Evolutionary conservation across 768 basidiomycete species (phyloP).

Genomic region (Amanita thiersii): DNA sequence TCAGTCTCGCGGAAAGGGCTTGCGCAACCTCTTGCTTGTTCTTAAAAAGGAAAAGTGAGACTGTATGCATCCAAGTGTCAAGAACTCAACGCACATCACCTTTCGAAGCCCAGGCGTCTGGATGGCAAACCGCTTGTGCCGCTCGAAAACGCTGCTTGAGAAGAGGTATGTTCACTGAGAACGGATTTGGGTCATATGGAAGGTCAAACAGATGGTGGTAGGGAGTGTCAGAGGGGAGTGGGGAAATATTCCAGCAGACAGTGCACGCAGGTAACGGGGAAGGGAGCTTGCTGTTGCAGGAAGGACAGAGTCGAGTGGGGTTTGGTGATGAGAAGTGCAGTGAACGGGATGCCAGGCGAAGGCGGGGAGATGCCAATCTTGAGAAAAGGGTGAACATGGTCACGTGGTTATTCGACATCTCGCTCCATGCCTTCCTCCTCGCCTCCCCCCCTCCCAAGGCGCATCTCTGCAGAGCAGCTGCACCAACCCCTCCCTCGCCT

Average conservation of each 20-base stretch:
- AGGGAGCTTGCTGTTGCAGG: constrained; percentile 51
- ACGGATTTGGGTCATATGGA: constrained; percentile 57
- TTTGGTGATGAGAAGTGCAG: not conserved
- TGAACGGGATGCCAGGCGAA: constrained; percentile 9
- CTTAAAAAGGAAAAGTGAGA: constrained; percentile 22
- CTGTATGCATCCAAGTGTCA: constrained; percentile 3
- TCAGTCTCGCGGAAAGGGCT: constrained; percentile 64
- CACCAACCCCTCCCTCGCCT: no score
- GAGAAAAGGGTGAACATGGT: constrained; percentile 1
- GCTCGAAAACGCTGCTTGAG: constrained; percentile 62
- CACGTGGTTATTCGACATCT: no score
- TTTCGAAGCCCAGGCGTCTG: constrained; percentile 74
- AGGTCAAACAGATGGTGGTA: constrained; percentile 68
- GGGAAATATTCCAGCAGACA: constrained; percentile 60
- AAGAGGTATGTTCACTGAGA: constrained; percentile 50
- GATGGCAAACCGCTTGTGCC: constrained; percentile 76
- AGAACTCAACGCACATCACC: constrained; percentile 38
- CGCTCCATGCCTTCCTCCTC: no score
- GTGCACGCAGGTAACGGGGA: constrained; percentile 69
- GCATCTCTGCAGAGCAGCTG: no score
- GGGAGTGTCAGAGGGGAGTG: constrained; percentile 42
- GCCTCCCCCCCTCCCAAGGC: no score
- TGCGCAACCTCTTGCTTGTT: constrained; percentile 53
- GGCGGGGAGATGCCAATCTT: constrained; percentile 7
- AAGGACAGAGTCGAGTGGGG: constrained; percentile 38